Evolutionary conservation across 192 early-diverging fungal genomes (phyloP).

Genomic region (Lobulomyces angularis): DNA sequence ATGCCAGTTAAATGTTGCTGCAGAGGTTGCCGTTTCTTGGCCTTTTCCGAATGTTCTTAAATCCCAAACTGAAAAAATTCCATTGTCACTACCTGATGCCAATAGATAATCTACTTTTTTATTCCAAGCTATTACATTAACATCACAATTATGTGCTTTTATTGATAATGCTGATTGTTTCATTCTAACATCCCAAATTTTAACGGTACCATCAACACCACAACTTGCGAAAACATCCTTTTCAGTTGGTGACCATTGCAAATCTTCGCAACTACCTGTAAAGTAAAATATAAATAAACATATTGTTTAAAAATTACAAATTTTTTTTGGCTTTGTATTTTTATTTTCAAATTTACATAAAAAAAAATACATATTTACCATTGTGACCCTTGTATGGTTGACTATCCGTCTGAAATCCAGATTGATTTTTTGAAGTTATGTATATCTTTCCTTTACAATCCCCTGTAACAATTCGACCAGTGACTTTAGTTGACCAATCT

Average conservation of each 20-base stretch:
- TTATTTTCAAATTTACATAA: too few species aligned
- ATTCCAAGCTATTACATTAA: slow-evolving; percentile 98
- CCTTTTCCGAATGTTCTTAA: slow-evolving; percentile 41
- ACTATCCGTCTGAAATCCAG: background rate
- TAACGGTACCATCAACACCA: slow-evolving; percentile 81
- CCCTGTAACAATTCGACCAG: slow-evolving; percentile 39
- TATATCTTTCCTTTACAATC: too few species aligned
- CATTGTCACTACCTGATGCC: slow-evolving; percentile 86
- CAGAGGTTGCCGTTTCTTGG: slow-evolving; percentile 42
- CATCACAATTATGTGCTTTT: slow-evolving; percentile 72
- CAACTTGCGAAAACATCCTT: slow-evolving; percentile 84
- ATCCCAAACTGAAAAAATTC: slow-evolving; percentile 94
- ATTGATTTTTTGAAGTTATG: too few species aligned
- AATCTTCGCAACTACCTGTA: slow-evolving; percentile 83
- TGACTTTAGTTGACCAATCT: slow-evolving; percentile 74
- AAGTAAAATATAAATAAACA: too few species aligned
- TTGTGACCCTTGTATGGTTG: slow-evolving; percentile 8
- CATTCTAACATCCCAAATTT: slow-evolving; percentile 85
- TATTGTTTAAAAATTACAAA: too few species aligned
- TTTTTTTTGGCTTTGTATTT: too few species aligned
- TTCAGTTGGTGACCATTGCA: slow-evolving; percentile 94
- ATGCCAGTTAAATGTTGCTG: slow-evolving; percentile 93
- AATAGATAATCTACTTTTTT: slow-evolving; percentile 69
- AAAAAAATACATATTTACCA: slow-evolving; percentile 5
- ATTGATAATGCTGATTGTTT: slow-evolving; percentile 66